Conservation (phyloP, 768 basidiomycete species). For the Phallus indusiatus region DNA sequence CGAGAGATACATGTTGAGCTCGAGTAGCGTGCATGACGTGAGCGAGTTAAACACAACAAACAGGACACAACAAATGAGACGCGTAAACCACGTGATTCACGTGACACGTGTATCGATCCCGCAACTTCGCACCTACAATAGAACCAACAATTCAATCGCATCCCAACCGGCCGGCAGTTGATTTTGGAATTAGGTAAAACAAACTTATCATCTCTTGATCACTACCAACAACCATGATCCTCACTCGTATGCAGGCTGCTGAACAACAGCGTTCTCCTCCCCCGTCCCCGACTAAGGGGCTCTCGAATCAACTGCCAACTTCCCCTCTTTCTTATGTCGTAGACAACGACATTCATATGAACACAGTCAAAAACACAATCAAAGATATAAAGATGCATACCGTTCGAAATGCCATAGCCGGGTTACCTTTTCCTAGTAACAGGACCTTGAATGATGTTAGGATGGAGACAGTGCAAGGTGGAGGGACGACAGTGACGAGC, state of each 20-base stretch:
- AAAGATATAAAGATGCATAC: slow-evolving; percentile 57
- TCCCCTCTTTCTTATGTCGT: slow-evolving; percentile 1
- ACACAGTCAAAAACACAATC: slow-evolving; percentile 54
- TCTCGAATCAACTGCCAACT: background rate
- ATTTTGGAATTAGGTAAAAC: background rate
- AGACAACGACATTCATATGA: slow-evolving; percentile 59
- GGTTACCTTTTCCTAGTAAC: slow-evolving; percentile 25
- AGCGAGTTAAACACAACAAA: background rate
- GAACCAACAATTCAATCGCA: background rate
- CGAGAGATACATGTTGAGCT: slow-evolving; percentile 5
- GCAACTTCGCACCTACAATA: background rate
- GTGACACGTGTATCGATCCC: background rate
- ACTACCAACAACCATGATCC: background rate
- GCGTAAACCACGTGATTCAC: slow-evolving; percentile 1
- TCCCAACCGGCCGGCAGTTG: background rate
- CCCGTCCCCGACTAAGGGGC: background rate
- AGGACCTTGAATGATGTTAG: slow-evolving; percentile 39
- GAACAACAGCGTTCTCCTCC: background rate
- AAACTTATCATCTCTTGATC: background rate
- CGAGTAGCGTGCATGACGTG: slow-evolving; percentile 2
- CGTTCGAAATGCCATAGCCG: slow-evolving; percentile 29
- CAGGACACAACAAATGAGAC: background rate
- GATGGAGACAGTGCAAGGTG: slow-evolving; percentile 57
- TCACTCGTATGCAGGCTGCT: background rate
- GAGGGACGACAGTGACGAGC: slow-evolving; percentile 40